Base-by-base conservation (phyloP, 306 rosid species). In the Vigna hirtella region DNA sequence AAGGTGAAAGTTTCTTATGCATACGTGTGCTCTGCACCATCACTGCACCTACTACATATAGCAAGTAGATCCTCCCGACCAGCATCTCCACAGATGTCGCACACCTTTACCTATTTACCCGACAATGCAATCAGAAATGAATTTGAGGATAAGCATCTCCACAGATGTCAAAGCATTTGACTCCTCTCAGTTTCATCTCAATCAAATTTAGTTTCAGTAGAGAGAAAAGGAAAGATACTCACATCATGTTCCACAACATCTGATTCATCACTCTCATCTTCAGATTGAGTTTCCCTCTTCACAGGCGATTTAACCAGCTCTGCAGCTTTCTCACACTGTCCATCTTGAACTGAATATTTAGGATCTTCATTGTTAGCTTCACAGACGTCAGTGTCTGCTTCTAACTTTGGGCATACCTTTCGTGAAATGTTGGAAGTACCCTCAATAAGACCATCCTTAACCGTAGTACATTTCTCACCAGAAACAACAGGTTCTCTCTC, bases 61-160 rank as follows among this genome's bases (percentile, higher is more conserved):
- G 97, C 99, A 78, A 95, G 99, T 85, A 82, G 75, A 81, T 92
- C 99, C 82, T 95, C 99, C 34, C 98, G 98, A 65, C 99, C 99
- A 68, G 99, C 93, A 86, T 95, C 99, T 73, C 99, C 99, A 84
- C 99, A 95, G 71, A 92, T 95, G 84, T 95, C 99, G 83, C 99
- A 95, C 52, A 93, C 98, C 80, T 95, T 93, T 49, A 95, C 96
- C 99, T 95, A 91, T 82, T 81, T 80, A 66, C 48, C 81, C 50
- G 68, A 73, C 65, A 76, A 57, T 34, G 36, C 68, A 72, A 74
- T 78, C 43, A 70, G 67, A 74, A 72, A 72, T 18, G 9, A 34
- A 67, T 42, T 62, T 34, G 63, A 57, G 53, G 57, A 56, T 77
- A 52, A 32, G 62, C 16, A 62, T 49, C 11, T 48, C 67, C 79